Evolutionary conservation across 73 alveolate species (phyloP).

Genomic region (Tetrahymena elliotti): DNA sequence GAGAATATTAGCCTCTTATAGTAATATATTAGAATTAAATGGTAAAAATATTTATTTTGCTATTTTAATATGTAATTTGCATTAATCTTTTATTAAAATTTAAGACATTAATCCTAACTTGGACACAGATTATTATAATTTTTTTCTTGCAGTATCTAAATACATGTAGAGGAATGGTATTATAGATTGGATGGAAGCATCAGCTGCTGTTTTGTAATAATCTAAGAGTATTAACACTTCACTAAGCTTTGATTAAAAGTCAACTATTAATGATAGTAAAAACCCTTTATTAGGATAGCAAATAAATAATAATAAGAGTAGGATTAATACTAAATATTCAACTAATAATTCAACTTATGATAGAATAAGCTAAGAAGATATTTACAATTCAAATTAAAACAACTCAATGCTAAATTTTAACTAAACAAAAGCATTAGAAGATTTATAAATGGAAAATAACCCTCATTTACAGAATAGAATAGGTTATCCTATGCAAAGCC

Average conservation of each 20-base stretch:
- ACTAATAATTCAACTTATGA: not conserved
- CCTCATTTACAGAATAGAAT: not conserved
- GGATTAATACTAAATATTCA: not conserved
- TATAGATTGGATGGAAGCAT: not conserved
- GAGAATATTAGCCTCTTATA: not conserved
- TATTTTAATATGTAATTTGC: not conserved
- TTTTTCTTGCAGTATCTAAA: not conserved
- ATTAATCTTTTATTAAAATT: not conserved
- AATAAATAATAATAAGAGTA: not conserved
- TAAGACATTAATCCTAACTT: not conserved
- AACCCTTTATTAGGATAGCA: not conserved
- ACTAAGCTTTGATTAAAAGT: not conserved
- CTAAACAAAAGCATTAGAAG: not conserved
- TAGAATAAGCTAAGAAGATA: not conserved
- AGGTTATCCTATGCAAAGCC: not conserved
- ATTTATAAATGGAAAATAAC: not conserved
- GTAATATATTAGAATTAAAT: not conserved
- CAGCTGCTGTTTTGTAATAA: not conserved
- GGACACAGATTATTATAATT: not conserved
- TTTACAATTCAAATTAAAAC: not conserved
- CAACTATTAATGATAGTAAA: not conserved
- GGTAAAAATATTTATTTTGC: not conserved
- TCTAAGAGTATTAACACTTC: not conserved
- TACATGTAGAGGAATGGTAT: not conserved
- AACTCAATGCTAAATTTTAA: not conserved